Conservation (phyloP, 2,329 filamentous ascomycete species). For the Corynespora cassiicola region DNA sequence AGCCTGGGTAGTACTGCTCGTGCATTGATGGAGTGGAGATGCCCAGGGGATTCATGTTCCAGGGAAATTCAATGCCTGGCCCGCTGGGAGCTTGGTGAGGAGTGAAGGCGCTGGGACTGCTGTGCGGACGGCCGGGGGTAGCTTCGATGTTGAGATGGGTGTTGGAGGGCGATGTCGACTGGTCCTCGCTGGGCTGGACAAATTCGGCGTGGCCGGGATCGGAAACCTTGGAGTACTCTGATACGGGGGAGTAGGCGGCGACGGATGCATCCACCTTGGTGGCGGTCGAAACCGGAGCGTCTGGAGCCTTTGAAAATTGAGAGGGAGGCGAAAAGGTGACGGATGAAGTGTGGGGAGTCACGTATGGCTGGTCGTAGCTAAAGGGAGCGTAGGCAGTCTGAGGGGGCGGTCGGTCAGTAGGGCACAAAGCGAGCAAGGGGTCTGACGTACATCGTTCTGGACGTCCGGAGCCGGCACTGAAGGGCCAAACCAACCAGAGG, state of each 20-base stretch:
- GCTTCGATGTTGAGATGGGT: constrained; percentile 21
- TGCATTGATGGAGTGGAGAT: constrained; percentile 40
- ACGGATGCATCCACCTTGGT: constrained; percentile 25
- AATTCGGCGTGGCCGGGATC: constrained; percentile 24
- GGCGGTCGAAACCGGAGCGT: constrained; percentile 23
- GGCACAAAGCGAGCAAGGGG: constrained; percentile 13
- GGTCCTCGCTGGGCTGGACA: constrained; percentile 25
- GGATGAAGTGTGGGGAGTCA: constrained; percentile 38
- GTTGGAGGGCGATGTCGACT: constrained; percentile 17
- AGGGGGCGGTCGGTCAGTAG: constrained; percentile 6
- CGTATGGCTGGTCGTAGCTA: constrained; percentile 36
- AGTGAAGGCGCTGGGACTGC: constrained; percentile 52
- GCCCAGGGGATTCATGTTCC: constrained; percentile 50
- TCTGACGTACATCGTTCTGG: constrained; percentile 35
- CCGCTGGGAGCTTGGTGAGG: constrained; percentile 32
- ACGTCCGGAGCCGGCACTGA: constrained; percentile 36
- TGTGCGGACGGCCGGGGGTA: constrained; percentile 46
- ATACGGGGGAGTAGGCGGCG: constrained; percentile 37
- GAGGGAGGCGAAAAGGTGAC: constrained; percentile 23
- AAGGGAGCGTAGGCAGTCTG: constrained; percentile 34
- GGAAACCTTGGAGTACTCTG: constrained; percentile 35
- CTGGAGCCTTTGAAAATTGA: constrained; percentile 29
- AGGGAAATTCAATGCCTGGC: constrained; percentile 40
- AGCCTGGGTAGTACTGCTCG: constrained; percentile 31
- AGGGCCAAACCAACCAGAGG: constrained; percentile 38